Base-by-base conservation (phyloP, 73 alveolate species). In the Paramecium pentaurelia region DNA sequence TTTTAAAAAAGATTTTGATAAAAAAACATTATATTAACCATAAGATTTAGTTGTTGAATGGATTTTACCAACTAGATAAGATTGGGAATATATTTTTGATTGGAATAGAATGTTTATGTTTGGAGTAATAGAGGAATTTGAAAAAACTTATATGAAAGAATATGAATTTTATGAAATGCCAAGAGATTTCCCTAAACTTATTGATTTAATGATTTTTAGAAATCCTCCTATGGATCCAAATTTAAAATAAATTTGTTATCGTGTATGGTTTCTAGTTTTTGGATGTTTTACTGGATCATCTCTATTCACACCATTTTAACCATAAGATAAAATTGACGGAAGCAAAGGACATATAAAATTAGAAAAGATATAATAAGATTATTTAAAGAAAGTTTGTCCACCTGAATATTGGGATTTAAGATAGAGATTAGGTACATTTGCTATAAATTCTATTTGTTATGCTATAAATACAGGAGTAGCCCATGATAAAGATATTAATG, bases 401-500 rank as follows among this genome's bases (percentile, higher is more conserved):
- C 58, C 75, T 12, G 71, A 80, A 80, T 45, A 45, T 28, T 42
- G 47, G 47, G 45, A 80, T 47, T 25, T 80, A 47, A 80, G 91
- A 47, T 8, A 40, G 16, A 27, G 58, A 20, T 7, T 80, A 9
- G 75, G 91, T 6, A 47, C 25, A 7, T 45, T 80, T 49, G 71
- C 58, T 11, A 80, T 80, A 0, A 22, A 47, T 16, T 45, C 49
- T 8, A 47, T 80, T 25, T 27, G 91, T 45, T 80, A 32, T 45
- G 91, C 91, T 27, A 80, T 80, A n/a, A 32, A 30, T 10, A 44
- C 47, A 12, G 91, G 91, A 14, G 44, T 80, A 0, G 91, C 91
- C 3, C 75, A 80, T 44, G 91, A 80, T 80, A 80, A 80, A 45
- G 91, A 80, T 47, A 80, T 80, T 45, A 80, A 80, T 80, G 91